phyloP scores from a whole-genome alignment of 1,284 basidiomycete species.

The Cutaneotrichosporon daszewskae region DNA sequence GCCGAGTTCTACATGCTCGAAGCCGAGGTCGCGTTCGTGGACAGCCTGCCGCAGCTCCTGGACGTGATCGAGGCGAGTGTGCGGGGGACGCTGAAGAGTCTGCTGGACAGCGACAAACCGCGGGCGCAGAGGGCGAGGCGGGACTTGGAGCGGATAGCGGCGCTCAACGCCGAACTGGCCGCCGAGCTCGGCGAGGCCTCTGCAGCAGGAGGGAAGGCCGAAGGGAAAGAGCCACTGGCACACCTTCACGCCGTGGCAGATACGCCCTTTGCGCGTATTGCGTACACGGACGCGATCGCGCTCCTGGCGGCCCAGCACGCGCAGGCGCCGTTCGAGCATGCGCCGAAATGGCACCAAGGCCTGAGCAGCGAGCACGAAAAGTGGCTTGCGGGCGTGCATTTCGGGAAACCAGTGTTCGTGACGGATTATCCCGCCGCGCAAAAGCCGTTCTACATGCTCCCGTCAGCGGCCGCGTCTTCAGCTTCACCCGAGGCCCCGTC shows the following conservation, averaged over 20 bases:
- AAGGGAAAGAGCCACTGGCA: conserved; percentile 11
- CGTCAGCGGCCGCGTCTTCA: conserved; percentile 13
- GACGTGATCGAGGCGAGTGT: conserved; percentile 62
- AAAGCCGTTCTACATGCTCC: conserved; percentile 97
- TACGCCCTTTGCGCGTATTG: conserved; percentile 55
- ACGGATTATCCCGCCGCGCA: conserved; percentile 74
- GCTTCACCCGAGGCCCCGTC: not conserved
- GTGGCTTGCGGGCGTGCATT: conserved; percentile 63
- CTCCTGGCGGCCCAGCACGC: conserved; percentile 53
- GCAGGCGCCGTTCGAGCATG: conserved; percentile 52
- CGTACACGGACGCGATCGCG: conserved; percentile 70
- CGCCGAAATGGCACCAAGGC: conserved; percentile 63
- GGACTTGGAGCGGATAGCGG: conserved; percentile 20
- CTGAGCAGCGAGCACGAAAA: conserved; percentile 88
- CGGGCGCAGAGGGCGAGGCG: conserved; percentile 22
- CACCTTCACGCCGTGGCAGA: conserved; percentile 23
- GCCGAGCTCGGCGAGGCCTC: not conserved
- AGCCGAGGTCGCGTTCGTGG: conserved; percentile 73
- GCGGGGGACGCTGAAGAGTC: conserved; percentile 15
- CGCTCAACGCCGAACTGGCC: not conserved
- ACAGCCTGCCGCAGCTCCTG: conserved; percentile 56
- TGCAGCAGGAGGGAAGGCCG: not conserved
- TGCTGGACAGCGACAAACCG: conserved; percentile 14
- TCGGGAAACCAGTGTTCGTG: conserved; percentile 76
- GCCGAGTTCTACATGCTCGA: conserved; percentile 99